These are phyloP conservation scores for Candolleomyces aberdarensis DNA, from an alignment of 768 basidiomycete genomes.

Conservation along the genomic window DNA sequence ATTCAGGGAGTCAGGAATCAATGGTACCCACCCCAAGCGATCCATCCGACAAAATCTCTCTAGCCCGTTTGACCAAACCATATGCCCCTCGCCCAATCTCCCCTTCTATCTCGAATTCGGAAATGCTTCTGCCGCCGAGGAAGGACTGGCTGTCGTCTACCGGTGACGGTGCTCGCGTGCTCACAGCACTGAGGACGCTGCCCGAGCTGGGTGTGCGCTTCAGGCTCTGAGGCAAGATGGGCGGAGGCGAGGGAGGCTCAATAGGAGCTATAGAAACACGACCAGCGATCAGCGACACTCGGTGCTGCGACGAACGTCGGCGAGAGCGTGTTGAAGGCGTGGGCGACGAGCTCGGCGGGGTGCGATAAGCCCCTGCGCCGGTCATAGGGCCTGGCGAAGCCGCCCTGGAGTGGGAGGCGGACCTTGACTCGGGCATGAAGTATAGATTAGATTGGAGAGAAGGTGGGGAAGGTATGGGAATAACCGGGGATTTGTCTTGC, in stretches of 20 bases:
- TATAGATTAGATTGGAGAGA: conserved; percentile 18
- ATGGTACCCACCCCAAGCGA: conserved; percentile 71
- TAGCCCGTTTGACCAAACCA: conserved; percentile 88
- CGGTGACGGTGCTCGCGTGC: conserved; percentile 66
- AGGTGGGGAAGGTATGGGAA: conserved; percentile 16
- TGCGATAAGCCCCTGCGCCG: conserved; percentile 22
- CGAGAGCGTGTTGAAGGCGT: conserved; percentile 60
- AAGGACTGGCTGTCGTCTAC: conserved; percentile 40
- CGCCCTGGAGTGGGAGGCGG: conserved; percentile 19
- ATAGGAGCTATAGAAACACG: conserved; percentile 75
- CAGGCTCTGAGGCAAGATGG: conserved; percentile 57
- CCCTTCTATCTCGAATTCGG: conserved; percentile 79
- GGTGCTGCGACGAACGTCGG: conserved; percentile 78
- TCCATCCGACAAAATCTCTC: conserved; percentile 73
- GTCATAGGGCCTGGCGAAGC: conserved; percentile 15
- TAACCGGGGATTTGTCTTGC: conserved; percentile 30
- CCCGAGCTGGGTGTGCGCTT: conserved; percentile 61
- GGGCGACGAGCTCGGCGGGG: conserved; percentile 17
- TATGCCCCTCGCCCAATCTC: conserved; percentile 95
- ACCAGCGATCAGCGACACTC: conserved; percentile 81
- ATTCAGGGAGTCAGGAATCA: conserved; percentile 11
- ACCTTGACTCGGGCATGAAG: conserved; percentile 17
- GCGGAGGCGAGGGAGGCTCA: conserved; percentile 67
- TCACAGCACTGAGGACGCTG: conserved; percentile 59
- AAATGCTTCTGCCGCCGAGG: conserved; percentile 69